A percentile compares a stretch with the other conserved stretches of the same genome.
These are phyloP conservation scores for Cercospora sp. DNA, from an alignment of 2,329 filamentous ascomycete species.

Conservation along the genomic window DNA sequence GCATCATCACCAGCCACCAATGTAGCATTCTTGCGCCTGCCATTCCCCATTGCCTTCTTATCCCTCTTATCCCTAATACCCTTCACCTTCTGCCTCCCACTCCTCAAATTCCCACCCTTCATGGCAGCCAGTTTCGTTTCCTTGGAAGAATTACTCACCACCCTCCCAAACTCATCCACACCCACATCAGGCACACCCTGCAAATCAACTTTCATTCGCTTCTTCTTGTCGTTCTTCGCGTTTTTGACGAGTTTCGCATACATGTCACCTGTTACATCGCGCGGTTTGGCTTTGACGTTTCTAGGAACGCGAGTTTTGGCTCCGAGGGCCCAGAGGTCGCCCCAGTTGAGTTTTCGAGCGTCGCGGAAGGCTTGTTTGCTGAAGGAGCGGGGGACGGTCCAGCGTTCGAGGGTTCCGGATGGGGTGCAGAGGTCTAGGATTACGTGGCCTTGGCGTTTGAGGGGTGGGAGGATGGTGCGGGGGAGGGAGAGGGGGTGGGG, in stretches of 20 bases:
- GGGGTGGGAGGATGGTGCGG: slow-evolving; percentile 71
- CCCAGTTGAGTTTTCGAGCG: slow-evolving; percentile 86
- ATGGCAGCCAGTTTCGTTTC: neutral
- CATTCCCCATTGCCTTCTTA: slow-evolving; percentile 39
- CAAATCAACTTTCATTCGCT: slow-evolving; percentile 9
- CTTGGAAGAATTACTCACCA: slow-evolving; percentile 9
- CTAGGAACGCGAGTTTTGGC: slow-evolving; percentile 77
- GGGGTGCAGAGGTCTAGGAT: slow-evolving; percentile 90
- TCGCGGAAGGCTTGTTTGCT: slow-evolving; percentile 84
- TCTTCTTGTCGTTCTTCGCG: slow-evolving; percentile 12
- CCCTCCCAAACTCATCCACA: slow-evolving; percentile 28
- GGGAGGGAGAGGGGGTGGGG: slow-evolving; percentile 67
- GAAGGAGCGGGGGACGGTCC: slow-evolving; percentile 84
- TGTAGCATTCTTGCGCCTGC: slow-evolving; percentile 28
- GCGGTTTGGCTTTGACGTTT: slow-evolving; percentile 33
- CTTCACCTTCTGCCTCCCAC: slow-evolving; percentile 39
- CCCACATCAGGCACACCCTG: slow-evolving; percentile 15
- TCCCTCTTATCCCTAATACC: slow-evolving; percentile 40
- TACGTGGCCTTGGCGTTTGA: slow-evolving; percentile 87
- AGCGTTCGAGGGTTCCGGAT: slow-evolving; percentile 80
- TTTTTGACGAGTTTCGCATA: slow-evolving; percentile 22
- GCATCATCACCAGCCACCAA: neutral
- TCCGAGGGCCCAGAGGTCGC: slow-evolving; percentile 91
- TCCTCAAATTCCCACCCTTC: slow-evolving; percentile 23
- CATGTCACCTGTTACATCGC: slow-evolving; percentile 21